These are phyloP conservation scores for Vigna nakashimae DNA, from an alignment of 306 rosid species.

Conservation along the genomic window DNA sequence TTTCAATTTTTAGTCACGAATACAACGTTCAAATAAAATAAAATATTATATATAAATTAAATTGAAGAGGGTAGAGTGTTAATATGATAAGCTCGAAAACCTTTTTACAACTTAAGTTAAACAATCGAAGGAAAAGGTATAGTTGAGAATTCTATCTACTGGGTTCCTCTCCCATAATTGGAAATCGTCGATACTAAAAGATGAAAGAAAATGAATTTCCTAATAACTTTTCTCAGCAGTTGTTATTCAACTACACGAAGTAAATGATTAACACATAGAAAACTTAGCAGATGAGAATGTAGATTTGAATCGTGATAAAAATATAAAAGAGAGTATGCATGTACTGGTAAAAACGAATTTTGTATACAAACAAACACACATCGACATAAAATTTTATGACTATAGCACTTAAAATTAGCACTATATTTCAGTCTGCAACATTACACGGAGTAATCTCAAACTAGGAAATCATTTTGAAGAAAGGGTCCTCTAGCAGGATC, in stretches of 20 bases:
- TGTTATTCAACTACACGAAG: neutral
- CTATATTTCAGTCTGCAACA: neutral
- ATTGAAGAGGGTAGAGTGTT: neutral
- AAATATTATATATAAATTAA: neutral
- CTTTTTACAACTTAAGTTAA: neutral
- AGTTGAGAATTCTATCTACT: slow-evolving; percentile 47
- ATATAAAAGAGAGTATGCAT: neutral
- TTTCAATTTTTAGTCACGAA: neutral
- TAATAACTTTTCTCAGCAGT: neutral
- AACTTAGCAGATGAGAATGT: neutral
- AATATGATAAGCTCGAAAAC: neutral
- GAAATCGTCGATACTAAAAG: slow-evolving; percentile 8
- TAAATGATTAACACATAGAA: neutral
- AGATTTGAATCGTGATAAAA: neutral
- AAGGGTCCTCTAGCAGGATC: slow-evolving; percentile 65
- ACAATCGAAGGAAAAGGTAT: slow-evolving; percentile 17
- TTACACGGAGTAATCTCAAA: slow-evolving; percentile 22
- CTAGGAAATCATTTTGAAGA: slow-evolving; percentile 59
- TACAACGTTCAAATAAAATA: neutral
- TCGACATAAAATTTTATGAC: neutral
- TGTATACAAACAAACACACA: slow-evolving; percentile 15
- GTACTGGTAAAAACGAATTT: slow-evolving; percentile 11
- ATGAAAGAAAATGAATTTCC: neutral
- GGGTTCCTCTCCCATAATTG: slow-evolving; percentile 38
- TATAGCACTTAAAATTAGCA: neutral